These are phyloP conservation scores for Papiliotrema fonsecae DNA, from an alignment of 1,284 basidiomycete genomes.

Conservation along the genomic window DNA sequence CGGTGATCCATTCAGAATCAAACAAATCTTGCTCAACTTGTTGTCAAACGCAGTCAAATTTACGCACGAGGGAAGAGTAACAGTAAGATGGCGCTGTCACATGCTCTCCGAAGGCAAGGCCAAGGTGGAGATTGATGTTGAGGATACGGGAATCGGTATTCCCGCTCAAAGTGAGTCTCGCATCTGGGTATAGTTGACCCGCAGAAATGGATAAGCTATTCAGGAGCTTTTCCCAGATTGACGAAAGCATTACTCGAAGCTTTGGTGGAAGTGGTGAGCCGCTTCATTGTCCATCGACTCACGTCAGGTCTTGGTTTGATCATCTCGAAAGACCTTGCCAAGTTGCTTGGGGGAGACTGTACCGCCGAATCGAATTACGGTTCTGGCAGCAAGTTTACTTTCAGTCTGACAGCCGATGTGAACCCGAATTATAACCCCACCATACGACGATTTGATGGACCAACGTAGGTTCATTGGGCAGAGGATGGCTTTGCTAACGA, in stretches of 20 bases:
- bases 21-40: slow-evolving; percentile 39
- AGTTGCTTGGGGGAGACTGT: slow-evolving; percentile 42
- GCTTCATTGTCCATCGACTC: neutral
- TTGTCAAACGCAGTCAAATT: slow-evolving; percentile 45
- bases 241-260: slow-evolving; percentile 39
- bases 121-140: slow-evolving; percentile 24
- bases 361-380: slow-evolving; percentile 37
- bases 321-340: slow-evolving; percentile 41
- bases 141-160: slow-evolving; percentile 40
- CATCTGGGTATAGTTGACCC: neutral
- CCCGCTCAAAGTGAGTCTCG: slow-evolving; percentile 17
- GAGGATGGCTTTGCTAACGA: too few relatives aligned
- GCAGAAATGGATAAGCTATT: slow-evolving; percentile 41
- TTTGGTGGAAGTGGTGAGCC: slow-evolving; percentile 30
- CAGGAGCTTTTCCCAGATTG: slow-evolving; percentile 43
- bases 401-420: slow-evolving; percentile 30
- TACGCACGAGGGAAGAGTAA: slow-evolving; percentile 29
- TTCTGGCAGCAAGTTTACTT: slow-evolving; percentile 41
- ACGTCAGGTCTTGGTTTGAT: slow-evolving; percentile 37
- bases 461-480: too few relatives aligned
- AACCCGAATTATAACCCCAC: slow-evolving; percentile 7
- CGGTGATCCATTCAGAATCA: slow-evolving; percentile 42
- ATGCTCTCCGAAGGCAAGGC: slow-evolving; percentile 15
- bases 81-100: slow-evolving; percentile 26
- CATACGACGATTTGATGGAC: neutral